Conservation (phyloP, 2,329 filamentous ascomycete species). For the Phyllosticta citribraziliensis region DNA sequence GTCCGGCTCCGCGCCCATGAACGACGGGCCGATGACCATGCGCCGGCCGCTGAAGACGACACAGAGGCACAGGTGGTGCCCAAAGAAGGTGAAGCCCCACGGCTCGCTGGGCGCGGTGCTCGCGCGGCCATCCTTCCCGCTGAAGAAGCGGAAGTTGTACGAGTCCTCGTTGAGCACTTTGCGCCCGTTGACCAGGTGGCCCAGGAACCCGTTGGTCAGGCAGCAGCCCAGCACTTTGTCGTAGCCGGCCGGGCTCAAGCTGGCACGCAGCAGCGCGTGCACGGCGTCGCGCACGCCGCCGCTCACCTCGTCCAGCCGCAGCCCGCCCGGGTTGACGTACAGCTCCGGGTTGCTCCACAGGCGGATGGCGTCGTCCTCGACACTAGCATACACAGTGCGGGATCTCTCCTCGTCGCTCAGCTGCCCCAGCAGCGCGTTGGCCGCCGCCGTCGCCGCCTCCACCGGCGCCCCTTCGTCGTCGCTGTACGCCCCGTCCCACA, state of each 20-base stretch:
- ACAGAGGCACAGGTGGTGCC: slow-evolving; percentile 67
- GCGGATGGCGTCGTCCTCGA: slow-evolving; percentile 7
- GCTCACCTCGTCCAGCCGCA: slow-evolving; percentile 7
- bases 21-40: slow-evolving; percentile 63
- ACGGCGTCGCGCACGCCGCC: slow-evolving; percentile 1
- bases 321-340: slow-evolving; percentile 11
- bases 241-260: slow-evolving; percentile 62
- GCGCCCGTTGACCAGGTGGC: slow-evolving; percentile 53
- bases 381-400: not conserved
- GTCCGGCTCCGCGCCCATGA: slow-evolving; percentile 74
- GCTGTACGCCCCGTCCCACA: slow-evolving; percentile 13
- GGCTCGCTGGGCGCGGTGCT: slow-evolving; percentile 33
- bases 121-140: slow-evolving; percentile 28
- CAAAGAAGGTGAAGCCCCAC: slow-evolving; percentile 69
- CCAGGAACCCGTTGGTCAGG: slow-evolving; percentile 61
- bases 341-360: slow-evolving; percentile 11
- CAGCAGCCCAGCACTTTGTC: slow-evolving; percentile 47
- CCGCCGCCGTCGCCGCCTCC: not conserved
- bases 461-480: slow-evolving; percentile 9
- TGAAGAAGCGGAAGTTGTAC: slow-evolving; percentile 66
- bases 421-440: not conserved
- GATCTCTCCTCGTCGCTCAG: not conserved
- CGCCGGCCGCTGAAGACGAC: slow-evolving; percentile 57
- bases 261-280: slow-evolving; percentile 46
- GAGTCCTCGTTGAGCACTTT: slow-evolving; percentile 63